Evolutionary conservation across 805 yeast genomes (phyloP), one percentile per base, ranked within the genome.

Genomic region (Yamadazyma sp.): DNA sequence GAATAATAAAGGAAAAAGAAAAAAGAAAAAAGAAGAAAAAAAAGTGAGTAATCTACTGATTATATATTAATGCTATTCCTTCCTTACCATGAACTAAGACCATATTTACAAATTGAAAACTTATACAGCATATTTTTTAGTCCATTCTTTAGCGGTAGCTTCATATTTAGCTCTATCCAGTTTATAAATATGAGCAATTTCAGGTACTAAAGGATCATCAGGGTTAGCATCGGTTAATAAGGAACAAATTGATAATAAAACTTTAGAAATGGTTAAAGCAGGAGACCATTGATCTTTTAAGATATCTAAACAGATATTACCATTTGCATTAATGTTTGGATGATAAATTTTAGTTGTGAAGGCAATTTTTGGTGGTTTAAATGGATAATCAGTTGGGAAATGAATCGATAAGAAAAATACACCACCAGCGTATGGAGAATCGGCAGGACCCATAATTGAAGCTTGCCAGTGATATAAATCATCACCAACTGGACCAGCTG

Each of bases 401-500:
- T 88, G 95, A 62, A 93, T 88, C 36, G 95, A 81, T 45, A 93
- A 76, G 75, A 93, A 93, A 66, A 93, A 93, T 29, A 91, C 96
- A 55, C 98, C 98, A 47, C 91, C 91, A 15, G 81, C 80, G 39
- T 76, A 76, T 45, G 82, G 93, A 31, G 96, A 86, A 68, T 93
- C 98, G 49, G 95, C 78, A 33, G 98, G 98, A 32, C 98, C 98
- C 94, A 93, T 87, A 61, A 93, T 93, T 28, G 98, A 89, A 27
- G 98, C 98, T 70, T 93, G 98, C 98, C 98, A 93, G 73, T 91
- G 98, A 70, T 84, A 93, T 58, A 91, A 72, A 64, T 91, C 98
- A 53, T 93, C 98, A 31, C 97, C 97, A 30, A 87, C 93, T 52
- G 98, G 98, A 27, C 98, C 98, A 8, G 98, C 98, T 16, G 97